Base-by-base conservation (phyloP, 257 asterid genomes). In the Striga asiatica region DNA sequence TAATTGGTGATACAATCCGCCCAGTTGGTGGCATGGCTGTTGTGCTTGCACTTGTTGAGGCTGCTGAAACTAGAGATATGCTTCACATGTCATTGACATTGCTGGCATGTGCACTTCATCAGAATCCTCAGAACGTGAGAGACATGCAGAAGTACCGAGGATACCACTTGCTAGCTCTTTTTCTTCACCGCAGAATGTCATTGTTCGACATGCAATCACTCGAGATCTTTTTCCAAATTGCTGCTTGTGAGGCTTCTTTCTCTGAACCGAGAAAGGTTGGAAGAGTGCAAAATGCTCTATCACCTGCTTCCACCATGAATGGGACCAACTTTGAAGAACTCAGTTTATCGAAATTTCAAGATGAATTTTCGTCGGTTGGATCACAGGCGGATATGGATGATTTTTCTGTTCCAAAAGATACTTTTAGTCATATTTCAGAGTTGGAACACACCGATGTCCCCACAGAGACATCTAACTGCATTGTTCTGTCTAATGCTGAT, bases 221-320 rank as follows among this genome's bases (percentile, higher is more conserved):
- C 54, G 99, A 92, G 76, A 84, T 92, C 11, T 92, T 92, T 78
- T 92, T 92, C 75, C 89, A 88, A 62, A 92, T 92, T 68, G 97
- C 99, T 27, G 99, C 99, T 55, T 92, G 99, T 64, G 97, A 92
- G 77, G 97, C 99, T 46, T 92, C 97, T 45, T 84, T 92, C 72
- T 76, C 95, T 66, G 99, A 92, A 76, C 97, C 94, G 50, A 88
- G 76, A 68, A 84, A 72, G 71, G 35, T 54, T 31, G 69, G 56
- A 47, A 68, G 72, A 55, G 34, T 66, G 62, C 78, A 69, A 29
- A 80, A 47, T 61, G 66, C 67, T 61, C 69, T 66, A 38, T 80
- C 94, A 41, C 93, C 94, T 68, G 75, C 67, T 54, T 59, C 68
- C 39, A 57, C 81, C 12, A 55, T 73, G 50, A 80, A 59, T 45